A percentile compares a stretch with the other conserved stretches of the same genome.
phyloP scores from a whole-genome alignment of 371 early-diverging fungal genomes.

The Actinomucor elegans region DNA sequence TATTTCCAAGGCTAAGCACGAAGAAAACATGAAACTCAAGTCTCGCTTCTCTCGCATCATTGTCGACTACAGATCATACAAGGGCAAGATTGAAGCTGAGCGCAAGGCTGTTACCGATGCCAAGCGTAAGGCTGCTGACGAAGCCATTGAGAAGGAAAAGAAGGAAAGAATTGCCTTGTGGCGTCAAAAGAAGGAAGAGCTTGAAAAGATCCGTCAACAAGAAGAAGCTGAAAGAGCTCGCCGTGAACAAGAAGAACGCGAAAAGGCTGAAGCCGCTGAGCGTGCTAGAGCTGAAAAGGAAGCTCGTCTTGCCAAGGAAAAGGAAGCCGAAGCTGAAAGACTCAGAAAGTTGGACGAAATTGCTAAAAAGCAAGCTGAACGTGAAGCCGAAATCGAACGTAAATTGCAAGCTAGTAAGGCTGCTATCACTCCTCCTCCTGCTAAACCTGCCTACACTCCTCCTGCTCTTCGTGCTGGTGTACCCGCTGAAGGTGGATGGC shows the following conservation, averaged over 20 bases:
- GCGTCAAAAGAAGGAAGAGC: conserved; percentile 52
- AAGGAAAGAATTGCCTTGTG: conserved; percentile 59
- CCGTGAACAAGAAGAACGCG: conserved; percentile 27
- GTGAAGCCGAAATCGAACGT: conserved; percentile 42
- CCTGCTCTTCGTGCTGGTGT: conserved; percentile 4
- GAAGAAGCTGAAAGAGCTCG: conserved; percentile 45
- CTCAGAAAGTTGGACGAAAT: conserved; percentile 36
- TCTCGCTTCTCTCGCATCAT: conserved; percentile 75
- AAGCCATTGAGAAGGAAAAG: conserved; percentile 72
- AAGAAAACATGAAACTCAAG: conserved; percentile 77
- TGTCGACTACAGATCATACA: conserved; percentile 74
- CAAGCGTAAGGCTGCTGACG: conserved; percentile 49
- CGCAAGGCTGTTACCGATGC: conserved; percentile 55
- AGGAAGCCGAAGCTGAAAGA: conserved; percentile 29
- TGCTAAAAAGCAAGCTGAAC: conserved; percentile 41
- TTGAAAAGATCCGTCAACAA: conserved; percentile 33
- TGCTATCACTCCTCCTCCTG: conserved; percentile 1
- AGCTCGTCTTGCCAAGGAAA: conserved; percentile 30
- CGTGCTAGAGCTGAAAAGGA: conserved; percentile 29
- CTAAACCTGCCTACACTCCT: conserved; percentile 4
- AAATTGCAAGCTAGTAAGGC: conserved; percentile 17
- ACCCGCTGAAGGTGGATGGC: conserved; percentile 8
- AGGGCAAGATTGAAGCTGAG: conserved; percentile 56
- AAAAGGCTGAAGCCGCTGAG: conserved; percentile 32
- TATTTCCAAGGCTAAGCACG: conserved; percentile 65